Base-by-base conservation (phyloP, 192 early-diverging fungal genomes). In the Spizellomyces punctatus region DNA sequence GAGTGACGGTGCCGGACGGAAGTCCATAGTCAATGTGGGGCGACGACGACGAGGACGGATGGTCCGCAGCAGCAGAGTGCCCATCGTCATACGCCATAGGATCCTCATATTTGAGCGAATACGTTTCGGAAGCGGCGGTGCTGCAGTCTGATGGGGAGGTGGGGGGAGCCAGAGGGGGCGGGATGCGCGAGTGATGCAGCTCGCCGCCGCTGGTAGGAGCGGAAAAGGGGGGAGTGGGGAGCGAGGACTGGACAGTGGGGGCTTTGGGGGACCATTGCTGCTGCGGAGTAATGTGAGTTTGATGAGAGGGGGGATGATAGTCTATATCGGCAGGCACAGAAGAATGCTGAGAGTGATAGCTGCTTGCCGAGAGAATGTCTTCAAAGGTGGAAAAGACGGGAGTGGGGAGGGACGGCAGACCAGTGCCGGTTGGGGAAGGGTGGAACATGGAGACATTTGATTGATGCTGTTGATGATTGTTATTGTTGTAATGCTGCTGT, bases 221-320 rank as follows among this genome's bases (percentile, higher is more conserved):
- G 36, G 71, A 64, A 27, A 72, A 72, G n/a, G 71, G 71, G 27
- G 71, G 71, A 6, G 71, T 72, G 8, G 71, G 71, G 46, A 72
- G 69, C 2, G 69, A 71, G 44, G 58, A 41, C 14, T 42, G 14
- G 44, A 58, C 27, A 36, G 27, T 36, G 3, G 27, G 27, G 27
- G 27, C 27, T 36, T 36, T 36, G 27, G 27, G 27, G 27, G 27
- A 36, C 27, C 27, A 36, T 36, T 36, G 27, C 27, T 36, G 27
- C 27, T 36, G 27, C 27, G 27, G 27, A 36, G 27, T 36, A 3
- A 36, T 42, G 57, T 60, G 67, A 54, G 50, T 4, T 0, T 54
- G 50, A 12, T 12, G 17, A 54, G 17, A 54, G 14, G 54, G 50
- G 27, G 43, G 52, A 12, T 58, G 66, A 8, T 55, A 36, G 16